phyloP scores from a whole-genome alignment of 2,329 filamentous ascomycete genomes.

The Diaporthe longicolla region DNA sequence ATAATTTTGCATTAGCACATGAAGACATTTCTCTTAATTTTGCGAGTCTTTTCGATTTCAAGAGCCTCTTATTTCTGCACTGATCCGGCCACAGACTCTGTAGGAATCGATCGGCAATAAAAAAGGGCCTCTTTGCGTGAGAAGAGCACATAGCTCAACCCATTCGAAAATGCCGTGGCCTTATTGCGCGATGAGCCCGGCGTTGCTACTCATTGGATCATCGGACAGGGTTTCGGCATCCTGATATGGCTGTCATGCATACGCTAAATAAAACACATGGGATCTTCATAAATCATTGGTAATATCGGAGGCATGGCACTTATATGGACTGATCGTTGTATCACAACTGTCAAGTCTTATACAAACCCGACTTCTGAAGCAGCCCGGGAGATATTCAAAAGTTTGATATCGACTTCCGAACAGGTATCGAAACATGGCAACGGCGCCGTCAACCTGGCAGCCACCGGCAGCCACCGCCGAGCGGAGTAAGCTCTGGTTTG shows the following conservation, averaged over 20 bases:
- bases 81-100: no score
- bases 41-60: no score
- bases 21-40: no score
- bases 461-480: conserved; percentile 19
- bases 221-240: neutral
- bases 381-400: neutral
- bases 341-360: neutral
- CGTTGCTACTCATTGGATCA: neutral
- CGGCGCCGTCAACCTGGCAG: neutral
- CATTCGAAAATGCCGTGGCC: neutral
- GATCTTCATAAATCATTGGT: neutral
- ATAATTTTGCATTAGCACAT: no score
- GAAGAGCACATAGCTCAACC: no score
- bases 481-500: conserved; percentile 37
- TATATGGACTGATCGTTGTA: neutral
- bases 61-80: no score
- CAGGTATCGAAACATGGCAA: neutral
- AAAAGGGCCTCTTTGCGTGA: no score
- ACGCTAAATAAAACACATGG: neutral
- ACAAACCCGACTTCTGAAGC: neutral
- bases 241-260: neutral
- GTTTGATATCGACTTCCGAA: neutral
- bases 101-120: no score
- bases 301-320: neutral
- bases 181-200: neutral